These are phyloP conservation scores for Fraxinus greggii DNA, from an alignment of 305 asterid species.

Conservation along the genomic window DNA sequence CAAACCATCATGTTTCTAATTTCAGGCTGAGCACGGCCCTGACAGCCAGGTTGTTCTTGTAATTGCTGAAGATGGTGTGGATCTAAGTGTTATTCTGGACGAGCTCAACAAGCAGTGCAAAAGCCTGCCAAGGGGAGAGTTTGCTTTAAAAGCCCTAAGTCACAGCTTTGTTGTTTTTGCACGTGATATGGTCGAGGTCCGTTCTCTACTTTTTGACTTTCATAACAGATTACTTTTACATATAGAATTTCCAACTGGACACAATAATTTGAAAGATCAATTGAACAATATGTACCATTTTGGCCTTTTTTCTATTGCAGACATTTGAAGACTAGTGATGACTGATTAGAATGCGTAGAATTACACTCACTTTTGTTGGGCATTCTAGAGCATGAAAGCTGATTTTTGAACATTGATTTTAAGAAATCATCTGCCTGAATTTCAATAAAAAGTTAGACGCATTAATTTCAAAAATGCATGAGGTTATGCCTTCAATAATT, in stretches of 20 bases:
- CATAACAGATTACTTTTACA: neutral
- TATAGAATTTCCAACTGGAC: neutral
- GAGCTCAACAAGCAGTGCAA: conserved; percentile 76
- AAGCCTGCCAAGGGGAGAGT: conserved; percentile 81
- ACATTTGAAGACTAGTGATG: neutral
- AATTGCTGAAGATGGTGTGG: conserved; percentile 74
- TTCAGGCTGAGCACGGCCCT: conserved; percentile 97
- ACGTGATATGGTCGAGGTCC: conserved; percentile 82
- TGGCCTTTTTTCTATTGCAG: neutral
- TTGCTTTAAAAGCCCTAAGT: conserved; percentile 77
- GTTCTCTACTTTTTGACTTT: conserved; percentile 17
- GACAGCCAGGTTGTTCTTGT: conserved; percentile 98
- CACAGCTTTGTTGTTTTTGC: conserved; percentile 90
- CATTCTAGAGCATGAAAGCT: neutral
- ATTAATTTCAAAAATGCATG: neutral
- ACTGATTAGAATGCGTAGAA: neutral
- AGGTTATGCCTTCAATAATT: neutral
- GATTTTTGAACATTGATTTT: neutral
- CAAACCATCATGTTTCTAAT: conserved; percentile 13
- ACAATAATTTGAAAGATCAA: neutral
- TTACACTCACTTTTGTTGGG: neutral
- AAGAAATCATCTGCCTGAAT: neutral
- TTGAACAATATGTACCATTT: neutral
- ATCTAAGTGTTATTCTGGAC: conserved; percentile 58
- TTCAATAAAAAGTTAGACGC: neutral